These are phyloP conservation scores for Stachybotrys echinatus DNA, from an alignment of 2,329 filamentous ascomycete species.

Conservation along the genomic window DNA sequence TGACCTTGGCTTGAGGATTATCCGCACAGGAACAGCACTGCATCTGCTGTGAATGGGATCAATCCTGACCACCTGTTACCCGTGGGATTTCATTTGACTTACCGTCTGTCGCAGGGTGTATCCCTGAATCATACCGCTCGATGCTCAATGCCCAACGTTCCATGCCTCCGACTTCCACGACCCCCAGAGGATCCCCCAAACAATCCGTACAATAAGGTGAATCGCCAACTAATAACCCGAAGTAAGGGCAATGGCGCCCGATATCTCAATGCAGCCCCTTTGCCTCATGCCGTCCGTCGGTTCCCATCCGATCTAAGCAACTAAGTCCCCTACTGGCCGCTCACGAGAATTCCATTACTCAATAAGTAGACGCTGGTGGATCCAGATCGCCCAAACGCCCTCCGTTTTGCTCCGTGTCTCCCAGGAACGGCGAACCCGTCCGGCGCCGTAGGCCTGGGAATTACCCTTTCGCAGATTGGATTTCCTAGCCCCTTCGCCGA, in stretches of 20 bases:
- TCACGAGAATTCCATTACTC: constrained; percentile 1
- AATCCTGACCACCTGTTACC: too few relatives aligned
- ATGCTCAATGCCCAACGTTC: too few relatives aligned
- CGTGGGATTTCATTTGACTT: too few relatives aligned
- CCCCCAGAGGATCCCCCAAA: too few relatives aligned
- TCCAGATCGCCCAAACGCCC: neutral
- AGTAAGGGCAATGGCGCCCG: neutral
- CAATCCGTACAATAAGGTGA: too few relatives aligned
- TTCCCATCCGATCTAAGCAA: neutral
- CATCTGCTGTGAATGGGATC: too few relatives aligned
- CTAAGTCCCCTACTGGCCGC: neutral
- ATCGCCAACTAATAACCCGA: neutral
- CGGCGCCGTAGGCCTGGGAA: neutral
- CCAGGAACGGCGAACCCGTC: neutral
- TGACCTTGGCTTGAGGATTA: too few relatives aligned
- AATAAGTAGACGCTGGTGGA: neutral
- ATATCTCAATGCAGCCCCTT: neutral
- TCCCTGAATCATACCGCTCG: too few relatives aligned
- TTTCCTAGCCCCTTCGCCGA: neutral
- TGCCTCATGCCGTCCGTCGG: neutral
- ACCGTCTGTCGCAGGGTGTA: too few relatives aligned
- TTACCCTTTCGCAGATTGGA: neutral
- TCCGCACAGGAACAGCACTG: too few relatives aligned
- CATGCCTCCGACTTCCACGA: too few relatives aligned
- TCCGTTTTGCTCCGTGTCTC: constrained; percentile 3